Conservation (phyloP, 176 grass and related monocot genomes). For the Oryza brachyantha region DNA sequence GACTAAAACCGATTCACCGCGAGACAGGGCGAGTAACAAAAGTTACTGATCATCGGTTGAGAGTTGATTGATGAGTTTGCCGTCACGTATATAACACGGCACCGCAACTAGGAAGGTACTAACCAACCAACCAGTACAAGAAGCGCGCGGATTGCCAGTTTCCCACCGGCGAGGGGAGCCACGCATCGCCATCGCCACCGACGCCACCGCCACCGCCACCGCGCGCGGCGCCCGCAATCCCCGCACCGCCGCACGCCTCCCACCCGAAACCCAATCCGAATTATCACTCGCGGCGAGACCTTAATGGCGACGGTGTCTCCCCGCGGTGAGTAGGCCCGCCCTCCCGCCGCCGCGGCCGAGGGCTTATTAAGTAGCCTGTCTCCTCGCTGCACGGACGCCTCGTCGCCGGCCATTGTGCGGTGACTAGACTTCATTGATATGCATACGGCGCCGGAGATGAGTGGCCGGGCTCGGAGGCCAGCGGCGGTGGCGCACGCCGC, state of each 20-base stretch:
- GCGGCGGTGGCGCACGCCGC: neutral
- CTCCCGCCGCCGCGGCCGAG: neutral
- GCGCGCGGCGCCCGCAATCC: conserved; percentile 15
- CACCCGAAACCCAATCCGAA: conserved; percentile 10
- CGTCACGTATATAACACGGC: neutral
- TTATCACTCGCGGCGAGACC: conserved; percentile 5
- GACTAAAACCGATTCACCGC: neutral
- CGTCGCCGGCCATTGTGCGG: neutral
- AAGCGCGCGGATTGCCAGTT: neutral
- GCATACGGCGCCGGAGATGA: conserved; percentile 41
- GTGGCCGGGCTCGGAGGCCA: conserved; percentile 32
- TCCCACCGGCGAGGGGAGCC: conserved; percentile 21
- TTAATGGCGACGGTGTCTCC: conserved; percentile 24
- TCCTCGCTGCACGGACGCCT: neutral
- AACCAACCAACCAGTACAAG: neutral
- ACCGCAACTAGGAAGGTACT: neutral
- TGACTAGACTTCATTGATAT: neutral
- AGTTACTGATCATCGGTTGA: neutral
- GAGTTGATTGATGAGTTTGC: neutral
- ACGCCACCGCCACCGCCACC: conserved; percentile 33
- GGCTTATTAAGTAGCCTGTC: neutral
- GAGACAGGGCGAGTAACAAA: neutral
- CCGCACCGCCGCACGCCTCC: neutral
- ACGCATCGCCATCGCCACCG: conserved; percentile 27
- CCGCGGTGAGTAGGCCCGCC: neutral